Base-by-base conservation (phyloP, 2,329 filamentous ascomycete genomes). In the Hypoxylon sp. region DNA sequence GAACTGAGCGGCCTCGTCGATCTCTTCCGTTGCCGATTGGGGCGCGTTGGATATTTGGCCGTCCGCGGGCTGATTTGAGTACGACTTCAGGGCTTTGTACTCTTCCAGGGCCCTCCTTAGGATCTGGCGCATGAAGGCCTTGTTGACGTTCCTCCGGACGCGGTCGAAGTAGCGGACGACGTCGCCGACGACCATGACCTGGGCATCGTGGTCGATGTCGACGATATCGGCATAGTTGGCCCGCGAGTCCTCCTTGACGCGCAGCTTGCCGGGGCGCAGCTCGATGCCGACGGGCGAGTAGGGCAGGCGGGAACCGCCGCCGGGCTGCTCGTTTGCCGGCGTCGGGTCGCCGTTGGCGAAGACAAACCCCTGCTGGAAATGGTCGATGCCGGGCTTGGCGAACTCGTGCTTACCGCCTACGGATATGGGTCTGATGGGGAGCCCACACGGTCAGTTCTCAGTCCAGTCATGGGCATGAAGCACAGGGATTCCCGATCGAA, bases 171-270 rank as follows among this genome's bases (percentile, higher is more conserved):
- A 75, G 33, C 69, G 67, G n/a, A 69, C 70, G 11, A 74, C 73
- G 38, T 73, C 72, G 23, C 73, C 73, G 24, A 75, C 65, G 2
- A 74, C 71, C 60, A 75, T 70, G 31, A 75, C 72, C 49, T 73
- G 67, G 15, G 73, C 70, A 41, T 74, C 72, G 58, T 73, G 71
- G 53, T 74, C 71, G 35, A 75, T 62, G 46, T 75, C 71, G 51
- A 75, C 63, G 24, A 74, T 72, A 53, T 75, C 72, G 33, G 73
- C 73, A 53, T 75, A 75, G 59, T 75, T 75, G 63, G 70, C 72
- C 37, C 73, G 67, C 3, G 73, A 75, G 55, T 75, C 72, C 23
- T 73, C 70, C 60, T 70, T 74, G 31, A 75, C 63, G 13, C 72
- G 71, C 57, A 73, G 67, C 26, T 69, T 70, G 23, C 71, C 70